Base-by-base conservation (phyloP, 2,329 filamentous ascomycete genomes). In the Aspergillus tanneri region DNA sequence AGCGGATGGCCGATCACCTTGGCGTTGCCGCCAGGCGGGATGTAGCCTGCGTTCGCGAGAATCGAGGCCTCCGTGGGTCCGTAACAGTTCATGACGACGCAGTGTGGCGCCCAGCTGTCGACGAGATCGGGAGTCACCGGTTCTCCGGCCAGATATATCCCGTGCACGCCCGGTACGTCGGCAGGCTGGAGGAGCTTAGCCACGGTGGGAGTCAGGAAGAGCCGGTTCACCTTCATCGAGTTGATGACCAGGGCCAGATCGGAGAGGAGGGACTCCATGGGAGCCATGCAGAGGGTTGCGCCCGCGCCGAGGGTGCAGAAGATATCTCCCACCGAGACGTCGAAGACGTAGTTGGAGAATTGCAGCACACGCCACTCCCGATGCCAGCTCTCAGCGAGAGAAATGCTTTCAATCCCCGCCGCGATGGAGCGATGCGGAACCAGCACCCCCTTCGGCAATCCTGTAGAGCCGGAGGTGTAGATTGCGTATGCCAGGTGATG, bases 301-400 rank as follows among this genome's bases (percentile, higher is more conserved):
- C 46, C 46, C n/a, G 25, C 22, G 39, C 46, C 10, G 16, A 36
- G 24, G 23, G 43, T 14, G 42, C 25, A 36, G 36, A 54, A 52
- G 11, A 49, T 32, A 25, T 54, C 52, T 14, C 38, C 32, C 21
- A 49, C 21, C 9, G 49, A 52, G 16, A 38, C 49, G 28, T 54
- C 52, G 36, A 54, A 54, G n/a, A 52, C 49, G 11, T 54, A 52
- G 25, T 49, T 49, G 11, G 46, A 35, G 42, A 54, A 54, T 38
- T 49, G 46, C 23, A 52, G 36, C 22, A 45, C 39, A 14, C 37
- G 38, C 14, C 42, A 52, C 22, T 52, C 48, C 1, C 16, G 14
- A 8, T 43, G 24, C 3, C 40, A 27, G 6, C 27, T 18, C 18
- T 43, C 40, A 2, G 27, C 25, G 12, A 11, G 8, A 18, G 22